These are phyloP conservation scores for Pelargonium exstipulatum DNA, from an alignment of 441 rosid species.

Conservation along the genomic window DNA sequence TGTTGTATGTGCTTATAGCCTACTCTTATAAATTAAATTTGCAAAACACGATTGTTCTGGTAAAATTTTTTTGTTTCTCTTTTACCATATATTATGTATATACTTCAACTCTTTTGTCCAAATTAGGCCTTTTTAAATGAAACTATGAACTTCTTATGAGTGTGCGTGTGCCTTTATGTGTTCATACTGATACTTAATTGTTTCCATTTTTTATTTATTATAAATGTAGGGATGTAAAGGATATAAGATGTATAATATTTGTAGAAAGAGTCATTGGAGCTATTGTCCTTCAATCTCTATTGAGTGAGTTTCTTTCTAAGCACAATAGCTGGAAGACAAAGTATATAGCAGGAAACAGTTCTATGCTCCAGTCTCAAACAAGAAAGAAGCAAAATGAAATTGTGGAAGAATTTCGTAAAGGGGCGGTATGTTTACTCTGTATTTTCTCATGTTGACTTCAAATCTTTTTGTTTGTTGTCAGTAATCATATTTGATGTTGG, in stretches of 20 bases:
- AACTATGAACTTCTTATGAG: not conserved
- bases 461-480: conserved; percentile 4
- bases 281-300: conserved; percentile 47
- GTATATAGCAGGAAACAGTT: conserved; percentile 68
- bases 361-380: conserved; percentile 52
- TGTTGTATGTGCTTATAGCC: too few species aligned
- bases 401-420: conserved; percentile 76
- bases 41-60: too few species aligned
- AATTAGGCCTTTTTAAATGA: not conserved
- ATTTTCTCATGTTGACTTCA: not conserved
- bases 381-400: conserved; percentile 65
- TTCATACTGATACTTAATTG: not conserved
- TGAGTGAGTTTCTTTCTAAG: conserved; percentile 53
- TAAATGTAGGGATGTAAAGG: conserved; percentile 41
- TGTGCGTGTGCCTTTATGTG: not conserved
- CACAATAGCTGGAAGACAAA: conserved; percentile 56
- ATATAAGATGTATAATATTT: conserved; percentile 77
- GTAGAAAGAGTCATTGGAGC: conserved; percentile 82
- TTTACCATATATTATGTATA: too few species aligned
- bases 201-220: not conserved
- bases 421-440: conserved; percentile 46
- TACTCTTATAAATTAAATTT: too few species aligned
- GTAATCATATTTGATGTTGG: conserved; percentile 13
- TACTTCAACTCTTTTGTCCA: not conserved
- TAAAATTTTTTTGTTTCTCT: not conserved